Percentiles rank a stretch among this genome's conserved stretches.
Evolutionary conservation across 2,329 filamentous ascomycete species (phyloP).

Genomic region (Colletotrichum chrysophilum): DNA sequence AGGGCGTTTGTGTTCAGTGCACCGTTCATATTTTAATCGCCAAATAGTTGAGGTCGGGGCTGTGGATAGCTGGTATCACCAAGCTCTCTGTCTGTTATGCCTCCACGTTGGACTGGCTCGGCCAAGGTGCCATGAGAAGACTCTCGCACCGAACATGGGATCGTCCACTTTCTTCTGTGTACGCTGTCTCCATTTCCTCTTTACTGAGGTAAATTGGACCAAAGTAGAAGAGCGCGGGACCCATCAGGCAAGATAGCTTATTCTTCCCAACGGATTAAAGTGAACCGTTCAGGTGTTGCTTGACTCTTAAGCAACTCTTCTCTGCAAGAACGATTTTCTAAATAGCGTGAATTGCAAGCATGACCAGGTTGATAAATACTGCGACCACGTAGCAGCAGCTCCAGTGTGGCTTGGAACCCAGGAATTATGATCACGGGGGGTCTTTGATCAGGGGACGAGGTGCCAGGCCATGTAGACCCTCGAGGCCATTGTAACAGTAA

Average conservation of each 20-base stretch:
- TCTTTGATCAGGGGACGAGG: background rate
- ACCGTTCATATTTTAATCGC: accelerated
- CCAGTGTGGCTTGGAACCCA: background rate
- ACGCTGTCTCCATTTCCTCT: background rate
- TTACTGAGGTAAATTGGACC: background rate
- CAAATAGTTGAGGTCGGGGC: background rate
- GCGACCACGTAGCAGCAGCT: background rate
- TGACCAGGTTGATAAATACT: background rate
- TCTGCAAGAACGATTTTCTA: background rate
- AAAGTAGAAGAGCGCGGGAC: background rate
- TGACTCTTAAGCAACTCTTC: background rate
- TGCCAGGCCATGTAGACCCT: background rate
- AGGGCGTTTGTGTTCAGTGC: background rate
- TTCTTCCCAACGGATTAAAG: background rate
- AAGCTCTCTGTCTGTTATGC: background rate
- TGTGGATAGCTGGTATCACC: background rate
- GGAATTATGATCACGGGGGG: background rate
- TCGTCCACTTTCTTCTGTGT: accelerated
- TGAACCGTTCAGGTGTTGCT: background rate
- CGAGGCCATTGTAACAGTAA: background rate
- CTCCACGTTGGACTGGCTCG: background rate
- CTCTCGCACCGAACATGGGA: background rate
- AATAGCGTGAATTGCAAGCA: background rate
- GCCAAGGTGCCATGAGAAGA: background rate
- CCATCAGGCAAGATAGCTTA: background rate